Percentiles rank a stretch among this genome's conserved stretches.
Conservation (phyloP, 805 yeast species). For the Scheffersomyces lignosus region DNA sequence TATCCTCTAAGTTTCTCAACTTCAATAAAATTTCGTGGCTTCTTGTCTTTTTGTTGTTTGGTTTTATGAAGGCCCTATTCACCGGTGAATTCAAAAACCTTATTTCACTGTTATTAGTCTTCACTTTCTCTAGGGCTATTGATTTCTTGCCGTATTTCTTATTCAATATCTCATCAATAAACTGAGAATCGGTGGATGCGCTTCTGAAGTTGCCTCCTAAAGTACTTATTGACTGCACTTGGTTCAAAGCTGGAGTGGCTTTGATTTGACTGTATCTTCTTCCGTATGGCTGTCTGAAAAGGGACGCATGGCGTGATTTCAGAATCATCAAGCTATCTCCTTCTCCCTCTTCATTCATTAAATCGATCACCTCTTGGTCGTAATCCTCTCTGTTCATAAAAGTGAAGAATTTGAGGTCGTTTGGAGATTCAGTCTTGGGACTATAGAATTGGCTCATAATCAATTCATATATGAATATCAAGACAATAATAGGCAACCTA, state of each 20-base stretch:
- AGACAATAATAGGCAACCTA: slow-evolving; percentile 35
- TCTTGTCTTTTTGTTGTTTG: slow-evolving; percentile 3
- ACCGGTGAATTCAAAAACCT: neutral
- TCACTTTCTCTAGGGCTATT: slow-evolving; percentile 9
- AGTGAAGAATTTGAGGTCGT: slow-evolving; percentile 33
- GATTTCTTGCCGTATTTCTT: slow-evolving; percentile 22
- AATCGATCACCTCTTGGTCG: slow-evolving; percentile 22
- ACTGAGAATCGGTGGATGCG: slow-evolving; percentile 40
- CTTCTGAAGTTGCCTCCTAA: slow-evolving; percentile 32
- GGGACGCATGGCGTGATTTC: slow-evolving; percentile 28
- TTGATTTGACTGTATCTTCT: slow-evolving; percentile 11
- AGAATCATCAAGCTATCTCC: slow-evolving; percentile 25
- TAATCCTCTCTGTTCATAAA: slow-evolving; percentile 31
- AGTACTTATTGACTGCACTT: slow-evolving; percentile 33
- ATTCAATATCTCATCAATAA: slow-evolving; percentile 33
- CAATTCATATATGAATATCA: slow-evolving; percentile 34
- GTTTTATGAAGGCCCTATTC: slow-evolving; percentile 1
- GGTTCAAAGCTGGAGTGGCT: slow-evolving; percentile 13
- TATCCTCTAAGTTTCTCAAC: slow-evolving; percentile 15
- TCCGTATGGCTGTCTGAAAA: slow-evolving; percentile 10
- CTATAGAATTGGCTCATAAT: slow-evolving; percentile 20
- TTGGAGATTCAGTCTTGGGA: slow-evolving; percentile 10
- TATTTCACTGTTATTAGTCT: slow-evolving; percentile 12
- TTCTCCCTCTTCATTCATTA: slow-evolving; percentile 12
- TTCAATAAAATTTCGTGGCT: slow-evolving; percentile 15